These are phyloP conservation scores for Vitrella brassicaformis DNA, from an alignment of 73 alveolate genomes.

Conservation along the genomic window DNA sequence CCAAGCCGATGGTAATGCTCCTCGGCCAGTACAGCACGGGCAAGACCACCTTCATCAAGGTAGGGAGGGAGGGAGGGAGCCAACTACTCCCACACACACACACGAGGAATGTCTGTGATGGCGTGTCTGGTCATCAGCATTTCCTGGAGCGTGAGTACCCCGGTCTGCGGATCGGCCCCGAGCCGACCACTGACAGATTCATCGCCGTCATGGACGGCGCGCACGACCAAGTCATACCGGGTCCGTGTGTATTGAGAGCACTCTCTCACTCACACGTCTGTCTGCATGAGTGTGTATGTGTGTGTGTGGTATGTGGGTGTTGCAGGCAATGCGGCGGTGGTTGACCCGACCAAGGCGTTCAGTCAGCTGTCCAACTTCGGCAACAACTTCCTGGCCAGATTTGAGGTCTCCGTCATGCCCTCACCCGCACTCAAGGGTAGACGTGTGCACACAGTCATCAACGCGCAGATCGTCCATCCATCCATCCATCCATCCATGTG, in stretches of 20 bases:
- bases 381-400: slow-evolving; percentile 15
- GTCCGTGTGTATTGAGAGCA: neutral
- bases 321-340: slow-evolving; percentile 32
- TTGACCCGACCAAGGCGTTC: slow-evolving; percentile 18
- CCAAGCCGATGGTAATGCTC: slow-evolving; percentile 30
- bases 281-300: neutral
- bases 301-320: neutral
- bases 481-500: neutral
- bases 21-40: slow-evolving; percentile 35
- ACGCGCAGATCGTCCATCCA: neutral
- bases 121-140: too few species aligned
- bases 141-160: slow-evolving; percentile 28
- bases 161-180: slow-evolving; percentile 29
- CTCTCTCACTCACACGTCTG: neutral
- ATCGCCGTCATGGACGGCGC: slow-evolving; percentile 18
- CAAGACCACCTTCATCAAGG: slow-evolving; percentile 26
- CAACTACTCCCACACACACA: too few species aligned
- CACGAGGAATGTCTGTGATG: too few species aligned
- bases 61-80: too few species aligned
- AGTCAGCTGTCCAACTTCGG: slow-evolving; percentile 22
- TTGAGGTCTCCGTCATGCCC: slow-evolving; percentile 22
- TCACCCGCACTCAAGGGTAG: slow-evolving; percentile 15
- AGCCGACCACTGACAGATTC: slow-evolving; percentile 30
- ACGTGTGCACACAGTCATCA: neutral
- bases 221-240: neutral